Evolutionary conservation across 495 filamentous ascomycete species (phyloP), one percentile per base, ranked within the genome.

Genomic region (Daldinia grandis): DNA sequence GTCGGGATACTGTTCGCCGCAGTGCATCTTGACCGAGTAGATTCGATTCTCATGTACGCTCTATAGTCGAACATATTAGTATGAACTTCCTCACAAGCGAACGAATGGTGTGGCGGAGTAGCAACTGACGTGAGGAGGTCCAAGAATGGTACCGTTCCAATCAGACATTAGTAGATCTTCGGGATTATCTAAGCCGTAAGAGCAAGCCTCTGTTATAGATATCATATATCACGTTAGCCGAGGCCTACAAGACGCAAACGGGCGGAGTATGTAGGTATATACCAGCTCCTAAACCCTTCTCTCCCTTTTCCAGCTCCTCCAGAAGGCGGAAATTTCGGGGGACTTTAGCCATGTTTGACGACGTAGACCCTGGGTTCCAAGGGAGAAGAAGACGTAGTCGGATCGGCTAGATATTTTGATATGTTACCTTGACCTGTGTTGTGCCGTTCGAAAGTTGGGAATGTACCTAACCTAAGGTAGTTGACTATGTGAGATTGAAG

Each of bases 111-210:
- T 25, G 37, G 24, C 21, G 21, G 10, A 12, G 42, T 67, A 28
- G 51, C 25, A 35, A 84, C 90, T 70, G 83, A 97, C 95, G 78
- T 99, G 96, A 74, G 96, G 95, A 73, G 95, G 95, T 0, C 95
- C 95, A 54, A 98, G 89, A 71, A 99, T 98, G 1, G 95, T 98
- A 57, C 93, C 95, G 71, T 96, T 97, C 95, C 95, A 99, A 87
- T 97, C 93, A 66, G 92, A 93, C 94, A 99, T 97, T 81, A 94
- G 88, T 74, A 98, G 87, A 74, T 99, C 95, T 76, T 97, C 95
- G 27, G 93, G 92, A 80, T 98, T 93, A 59, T 92, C 92, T 44
- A 98, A 89, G 74, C 95, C 95, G 72, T 98, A 98, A 4, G 95
- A 98, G 85, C 94, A 97, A 59, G 94, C 94, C 83, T 97, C 95